phyloP scores from a whole-genome alignment of 140 eudicot species.

The Senecio squalidus region DNA sequence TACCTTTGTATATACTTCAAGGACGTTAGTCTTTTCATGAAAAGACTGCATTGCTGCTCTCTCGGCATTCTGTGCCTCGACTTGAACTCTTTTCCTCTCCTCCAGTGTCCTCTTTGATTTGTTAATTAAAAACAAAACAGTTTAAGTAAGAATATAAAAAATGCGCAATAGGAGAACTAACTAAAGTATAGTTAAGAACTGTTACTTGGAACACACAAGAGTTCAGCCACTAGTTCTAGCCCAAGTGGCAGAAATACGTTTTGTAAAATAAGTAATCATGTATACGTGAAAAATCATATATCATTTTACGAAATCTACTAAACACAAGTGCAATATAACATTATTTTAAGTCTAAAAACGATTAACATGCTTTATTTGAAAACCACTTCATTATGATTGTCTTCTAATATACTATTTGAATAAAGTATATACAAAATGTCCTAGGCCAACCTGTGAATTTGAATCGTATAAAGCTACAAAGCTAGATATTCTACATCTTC shows the following conservation, averaged over 20 bases:
- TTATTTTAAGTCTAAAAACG: too few species aligned
- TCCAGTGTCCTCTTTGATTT: slow-evolving; percentile 63
- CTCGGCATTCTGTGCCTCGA: slow-evolving; percentile 77
- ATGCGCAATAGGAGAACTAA: not conserved
- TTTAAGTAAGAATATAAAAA: not conserved
- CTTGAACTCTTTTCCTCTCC: slow-evolving; percentile 52
- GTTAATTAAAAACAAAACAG: not conserved
- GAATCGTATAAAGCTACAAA: not conserved
- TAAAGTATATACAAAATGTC: too few species aligned
- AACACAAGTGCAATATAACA: too few species aligned
- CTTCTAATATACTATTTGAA: too few species aligned
- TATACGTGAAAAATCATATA: too few species aligned
- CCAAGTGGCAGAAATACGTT: not conserved
- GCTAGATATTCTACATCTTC: not conserved
- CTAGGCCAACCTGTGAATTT: not conserved
- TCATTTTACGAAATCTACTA: too few species aligned
- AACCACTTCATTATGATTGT: not conserved
- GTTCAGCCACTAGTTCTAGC: not conserved
- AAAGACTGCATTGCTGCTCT: slow-evolving; percentile 60
- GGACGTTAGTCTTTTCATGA: slow-evolving; percentile 59
- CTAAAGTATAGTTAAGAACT: not conserved
- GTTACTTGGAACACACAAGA: not conserved
- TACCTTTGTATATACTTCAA: slow-evolving; percentile 80
- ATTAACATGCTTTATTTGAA: slow-evolving; percentile 1
- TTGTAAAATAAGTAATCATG: not conserved